A percentile compares a stretch with the other conserved stretches of the same genome.
phyloP scores from a whole-genome alignment of 306 rosid genomes.

The Vigna angularis region DNA sequence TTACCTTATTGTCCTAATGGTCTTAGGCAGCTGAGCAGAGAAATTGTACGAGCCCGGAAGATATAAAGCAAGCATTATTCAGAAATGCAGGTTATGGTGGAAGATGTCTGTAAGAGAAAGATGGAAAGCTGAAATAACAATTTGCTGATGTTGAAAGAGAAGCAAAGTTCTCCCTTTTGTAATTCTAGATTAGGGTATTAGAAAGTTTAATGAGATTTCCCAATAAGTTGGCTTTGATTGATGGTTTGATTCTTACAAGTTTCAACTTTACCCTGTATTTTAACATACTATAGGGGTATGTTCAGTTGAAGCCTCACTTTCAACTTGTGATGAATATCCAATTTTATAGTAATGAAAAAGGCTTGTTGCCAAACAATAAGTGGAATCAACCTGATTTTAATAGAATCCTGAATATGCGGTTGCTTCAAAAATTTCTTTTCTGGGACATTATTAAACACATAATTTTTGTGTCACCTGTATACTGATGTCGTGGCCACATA shows the following conservation, averaged over 20 bases:
- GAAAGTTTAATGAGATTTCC: slow-evolving; percentile 49
- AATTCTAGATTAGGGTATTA: slow-evolving; percentile 52
- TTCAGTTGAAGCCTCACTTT: slow-evolving; percentile 45
- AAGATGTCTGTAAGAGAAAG: slow-evolving; percentile 67
- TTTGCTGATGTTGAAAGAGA: slow-evolving; percentile 46
- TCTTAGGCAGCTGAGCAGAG: slow-evolving; percentile 69
- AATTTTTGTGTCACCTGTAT: slow-evolving; percentile 14
- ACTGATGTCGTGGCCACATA: slow-evolving; percentile 24
- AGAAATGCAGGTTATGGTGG: slow-evolving; percentile 99
- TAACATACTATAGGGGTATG: slow-evolving; percentile 45
- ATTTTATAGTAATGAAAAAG: slow-evolving; percentile 41
- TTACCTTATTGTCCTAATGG: slow-evolving; percentile 26
- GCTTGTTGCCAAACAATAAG: slow-evolving; percentile 40
- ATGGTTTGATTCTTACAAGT: slow-evolving; percentile 46
- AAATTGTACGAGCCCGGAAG: slow-evolving; percentile 64
- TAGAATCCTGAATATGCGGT: slow-evolving; percentile 43
- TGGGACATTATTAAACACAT: slow-evolving; percentile 35
- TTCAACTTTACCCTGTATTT: slow-evolving; percentile 48
- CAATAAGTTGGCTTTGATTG: slow-evolving; percentile 57
- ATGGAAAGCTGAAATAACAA: slow-evolving; percentile 43
- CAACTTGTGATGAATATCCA: slow-evolving; percentile 36
- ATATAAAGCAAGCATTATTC: slow-evolving; percentile 89
- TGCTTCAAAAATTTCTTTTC: slow-evolving; percentile 29
- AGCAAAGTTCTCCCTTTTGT: slow-evolving; percentile 40
- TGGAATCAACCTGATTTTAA: slow-evolving; percentile 38